phyloP scores from a whole-genome alignment of 1,139 yeast genomes.

The Sugiyamaella pinicola region DNA sequence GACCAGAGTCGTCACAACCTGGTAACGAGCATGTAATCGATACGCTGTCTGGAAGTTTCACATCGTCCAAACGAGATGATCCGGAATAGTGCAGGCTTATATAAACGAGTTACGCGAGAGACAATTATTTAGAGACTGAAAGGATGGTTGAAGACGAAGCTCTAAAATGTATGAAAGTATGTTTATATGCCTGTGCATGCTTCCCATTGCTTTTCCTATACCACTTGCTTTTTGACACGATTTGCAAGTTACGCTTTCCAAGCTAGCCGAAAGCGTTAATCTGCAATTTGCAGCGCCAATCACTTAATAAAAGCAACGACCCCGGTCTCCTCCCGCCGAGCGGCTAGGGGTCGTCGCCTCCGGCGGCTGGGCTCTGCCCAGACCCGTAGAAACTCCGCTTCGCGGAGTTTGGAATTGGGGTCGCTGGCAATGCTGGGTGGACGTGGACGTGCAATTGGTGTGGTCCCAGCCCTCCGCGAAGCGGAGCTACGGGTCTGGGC shows the following conservation, averaged over 20 bases:
- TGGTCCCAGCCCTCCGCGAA: too few relatives aligned
- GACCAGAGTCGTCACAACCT: too few relatives aligned
- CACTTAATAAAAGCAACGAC: constrained; percentile 3
- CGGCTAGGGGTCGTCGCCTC: not conserved
- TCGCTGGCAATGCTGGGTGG: too few relatives aligned
- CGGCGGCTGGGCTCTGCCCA: not conserved
- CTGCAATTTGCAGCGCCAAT: constrained; percentile 9
- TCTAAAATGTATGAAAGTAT: constrained; percentile 13
- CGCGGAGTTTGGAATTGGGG: too few relatives aligned
- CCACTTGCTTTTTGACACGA: not conserved
- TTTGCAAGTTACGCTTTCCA: constrained; percentile 14
- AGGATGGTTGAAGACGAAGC: constrained; percentile 1
- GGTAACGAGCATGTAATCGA: too few relatives aligned
- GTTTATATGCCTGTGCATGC: constrained; percentile 8
- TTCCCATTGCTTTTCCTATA: constrained; percentile 1
- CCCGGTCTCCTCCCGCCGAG: too few relatives aligned
- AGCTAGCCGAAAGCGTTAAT: constrained; percentile 13
- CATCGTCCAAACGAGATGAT: constrained; percentile 2
- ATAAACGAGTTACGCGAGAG: not conserved
- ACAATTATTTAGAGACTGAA: constrained; percentile 4
- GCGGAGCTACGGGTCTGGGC: too few relatives aligned
- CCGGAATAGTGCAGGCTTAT: not conserved
- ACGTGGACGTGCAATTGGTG: too few relatives aligned
- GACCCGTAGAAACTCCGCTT: too few relatives aligned
- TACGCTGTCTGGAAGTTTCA: not conserved